Percentiles rank a stretch among this genome's conserved stretches.
phyloP scores from a whole-genome alignment of 495 filamentous ascomycete genomes.

The Penicillium odoratum region DNA sequence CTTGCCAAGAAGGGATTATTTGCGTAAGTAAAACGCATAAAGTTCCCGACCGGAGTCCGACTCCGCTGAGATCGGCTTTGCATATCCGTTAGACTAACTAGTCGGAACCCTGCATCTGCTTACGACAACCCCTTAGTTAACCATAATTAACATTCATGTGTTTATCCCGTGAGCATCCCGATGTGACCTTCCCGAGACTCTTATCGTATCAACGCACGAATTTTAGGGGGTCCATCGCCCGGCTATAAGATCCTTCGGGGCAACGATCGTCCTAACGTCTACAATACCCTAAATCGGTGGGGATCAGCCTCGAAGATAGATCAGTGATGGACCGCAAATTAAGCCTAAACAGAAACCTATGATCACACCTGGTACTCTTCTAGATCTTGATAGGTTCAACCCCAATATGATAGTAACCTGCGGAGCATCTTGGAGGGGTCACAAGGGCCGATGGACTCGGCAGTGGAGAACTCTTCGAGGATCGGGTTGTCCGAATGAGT shows the following conservation, averaged over 20 bases:
- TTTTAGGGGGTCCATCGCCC: neutral
- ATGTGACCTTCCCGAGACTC: neutral
- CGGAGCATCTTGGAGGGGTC: neutral
- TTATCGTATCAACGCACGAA: neutral
- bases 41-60: constrained; percentile 17
- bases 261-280: constrained; percentile 11
- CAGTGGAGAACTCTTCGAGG: neutral
- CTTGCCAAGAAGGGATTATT: neutral
- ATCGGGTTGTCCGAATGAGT: neutral
- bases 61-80: constrained; percentile 11
- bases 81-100: constrained; percentile 9
- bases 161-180: neutral
- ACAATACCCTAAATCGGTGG: constrained; percentile 15
- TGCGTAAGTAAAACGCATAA: neutral
- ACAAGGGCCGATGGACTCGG: neutral
- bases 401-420: neutral
- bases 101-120: constrained; percentile 5
- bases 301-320: constrained; percentile 7
- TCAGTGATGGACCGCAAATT: neutral
- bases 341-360: neutral
- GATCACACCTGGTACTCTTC: constrained; percentile 2
- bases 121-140: neutral
- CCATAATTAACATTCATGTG: neutral
- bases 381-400: neutral
- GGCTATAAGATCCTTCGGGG: constrained; percentile 14